Percentiles rank a stretch among this genome's conserved stretches.
phyloP scores from a whole-genome alignment of 116 monocot genomes.

The Dioscorea cayenensis region DNA sequence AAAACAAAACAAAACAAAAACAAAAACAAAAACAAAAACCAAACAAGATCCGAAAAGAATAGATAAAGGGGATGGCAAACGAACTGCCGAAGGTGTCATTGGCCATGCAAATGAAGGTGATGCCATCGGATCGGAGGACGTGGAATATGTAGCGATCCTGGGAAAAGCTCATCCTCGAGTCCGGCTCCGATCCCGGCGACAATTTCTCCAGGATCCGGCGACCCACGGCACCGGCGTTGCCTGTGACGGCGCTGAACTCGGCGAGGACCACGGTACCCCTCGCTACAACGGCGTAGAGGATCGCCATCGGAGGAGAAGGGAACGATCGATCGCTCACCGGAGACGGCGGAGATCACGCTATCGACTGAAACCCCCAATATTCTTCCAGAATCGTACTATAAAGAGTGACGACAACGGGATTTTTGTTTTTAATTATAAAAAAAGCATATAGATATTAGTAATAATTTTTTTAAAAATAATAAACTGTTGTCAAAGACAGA shows the following conservation, averaged over 20 bases:
- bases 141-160: slow-evolving; percentile 99
- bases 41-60: not conserved
- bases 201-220: slow-evolving; percentile 90
- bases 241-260: slow-evolving; percentile 89
- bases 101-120: slow-evolving; percentile 98
- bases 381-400: too few relatives aligned
- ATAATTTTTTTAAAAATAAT: too few relatives aligned
- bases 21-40: not conserved
- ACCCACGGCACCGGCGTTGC: slow-evolving; percentile 81
- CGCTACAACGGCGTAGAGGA: slow-evolving; percentile 91
- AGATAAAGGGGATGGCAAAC: slow-evolving; percentile 3
- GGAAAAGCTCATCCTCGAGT: slow-evolving; percentile 69
- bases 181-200: slow-evolving; percentile 25
- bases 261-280: slow-evolving; percentile 86
- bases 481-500: too few relatives aligned
- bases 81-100: slow-evolving; percentile 94
- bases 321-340: not conserved
- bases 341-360: not conserved
- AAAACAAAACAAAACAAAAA: not conserved
- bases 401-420: too few relatives aligned
- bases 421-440: too few relatives aligned
- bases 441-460: too few relatives aligned
- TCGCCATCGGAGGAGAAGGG: slow-evolving; percentile 53
- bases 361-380: too few relatives aligned
- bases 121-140: slow-evolving; percentile 62